A percentile compares a stretch with the other conserved stretches of the same genome.
Evolutionary conservation across 441 rosid species (phyloP).

Genomic region (Gossypium gossypioides): DNA sequence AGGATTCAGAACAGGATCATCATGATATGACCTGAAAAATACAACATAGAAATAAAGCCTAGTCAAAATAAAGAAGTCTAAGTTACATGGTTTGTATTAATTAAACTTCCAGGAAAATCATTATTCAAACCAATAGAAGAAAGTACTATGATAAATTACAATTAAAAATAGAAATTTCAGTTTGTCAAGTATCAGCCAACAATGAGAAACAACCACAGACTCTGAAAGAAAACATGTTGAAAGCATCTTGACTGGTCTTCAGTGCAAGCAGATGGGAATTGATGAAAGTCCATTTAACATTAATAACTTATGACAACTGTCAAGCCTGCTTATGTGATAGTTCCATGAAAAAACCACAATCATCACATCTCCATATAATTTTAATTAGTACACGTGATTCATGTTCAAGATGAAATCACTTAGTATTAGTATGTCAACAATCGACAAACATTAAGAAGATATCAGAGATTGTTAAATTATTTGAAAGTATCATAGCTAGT

Average conservation of each 20-base stretch:
- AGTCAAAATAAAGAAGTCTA: background rate
- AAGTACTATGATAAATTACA: background rate
- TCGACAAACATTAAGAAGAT: background rate
- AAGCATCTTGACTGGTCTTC: background rate
- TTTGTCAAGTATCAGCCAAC: background rate
- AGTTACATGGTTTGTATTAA: background rate
- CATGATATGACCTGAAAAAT: conserved; percentile 71
- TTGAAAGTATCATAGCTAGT: background rate
- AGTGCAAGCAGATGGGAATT: background rate
- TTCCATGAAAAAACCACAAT: background rate
- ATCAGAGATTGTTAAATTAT: background rate
- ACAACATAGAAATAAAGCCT: conserved; percentile 12
- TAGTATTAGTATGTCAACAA: background rate
- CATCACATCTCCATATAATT: background rate
- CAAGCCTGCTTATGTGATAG: background rate
- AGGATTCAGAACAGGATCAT: conserved; percentile 84
- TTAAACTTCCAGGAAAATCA: background rate
- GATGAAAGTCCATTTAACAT: background rate
- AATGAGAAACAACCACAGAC: background rate
- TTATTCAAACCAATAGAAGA: background rate
- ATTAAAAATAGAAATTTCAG: background rate
- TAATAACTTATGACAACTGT: background rate
- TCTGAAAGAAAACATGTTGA: background rate
- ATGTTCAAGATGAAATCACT: background rate
- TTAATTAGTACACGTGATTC: background rate